A percentile compares a stretch with the other conserved stretches of the same genome.
Conservation (phyloP, 768 basidiomycete species). For the Agaricus subrufescens region DNA sequence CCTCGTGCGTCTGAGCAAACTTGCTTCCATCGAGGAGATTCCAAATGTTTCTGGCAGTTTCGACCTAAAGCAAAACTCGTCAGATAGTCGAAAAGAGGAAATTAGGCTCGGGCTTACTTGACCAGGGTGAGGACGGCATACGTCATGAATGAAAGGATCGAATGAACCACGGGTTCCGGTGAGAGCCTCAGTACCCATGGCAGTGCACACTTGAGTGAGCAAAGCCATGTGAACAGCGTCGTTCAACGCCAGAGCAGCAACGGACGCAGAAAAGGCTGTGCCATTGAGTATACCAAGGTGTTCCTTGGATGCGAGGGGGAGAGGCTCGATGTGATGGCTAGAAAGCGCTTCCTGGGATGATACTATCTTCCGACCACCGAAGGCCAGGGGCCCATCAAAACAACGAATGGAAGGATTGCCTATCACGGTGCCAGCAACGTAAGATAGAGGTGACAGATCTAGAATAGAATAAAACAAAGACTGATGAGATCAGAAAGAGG, state of each 20-base stretch:
- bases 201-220: conserved; percentile 70
- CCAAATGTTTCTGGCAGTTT: conserved; percentile 66
- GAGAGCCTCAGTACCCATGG: conserved; percentile 82
- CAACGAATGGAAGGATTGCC: conserved; percentile 80
- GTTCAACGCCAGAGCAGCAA: conserved; percentile 69
- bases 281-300: conserved; percentile 82
- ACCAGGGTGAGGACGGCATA: conserved; percentile 79
- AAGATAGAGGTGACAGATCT: conserved; percentile 80
- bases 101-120: conserved; percentile 35
- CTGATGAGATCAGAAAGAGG: conserved; percentile 9
- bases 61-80: conserved; percentile 37
- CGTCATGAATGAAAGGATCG: conserved; percentile 73
- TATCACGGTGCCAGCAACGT: conserved; percentile 76
- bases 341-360: conserved; percentile 54
- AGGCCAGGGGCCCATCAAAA: conserved; percentile 48
- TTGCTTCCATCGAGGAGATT: conserved; percentile 63
- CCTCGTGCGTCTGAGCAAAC: conserved; percentile 63
- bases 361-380: conserved; percentile 45
- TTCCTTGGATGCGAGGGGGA: conserved; percentile 70
- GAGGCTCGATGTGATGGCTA: conserved; percentile 55
- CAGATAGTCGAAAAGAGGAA: neutral
- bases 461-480: conserved; percentile 6
- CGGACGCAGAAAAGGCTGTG: conserved; percentile 78
- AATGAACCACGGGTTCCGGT: conserved; percentile 68
- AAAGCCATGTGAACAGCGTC: conserved; percentile 67